A percentile compares a stretch with the other conserved stretches of the same genome.
phyloP scores from a whole-genome alignment of 345 rosid species.

The Geranium rotundifolium region DNA sequence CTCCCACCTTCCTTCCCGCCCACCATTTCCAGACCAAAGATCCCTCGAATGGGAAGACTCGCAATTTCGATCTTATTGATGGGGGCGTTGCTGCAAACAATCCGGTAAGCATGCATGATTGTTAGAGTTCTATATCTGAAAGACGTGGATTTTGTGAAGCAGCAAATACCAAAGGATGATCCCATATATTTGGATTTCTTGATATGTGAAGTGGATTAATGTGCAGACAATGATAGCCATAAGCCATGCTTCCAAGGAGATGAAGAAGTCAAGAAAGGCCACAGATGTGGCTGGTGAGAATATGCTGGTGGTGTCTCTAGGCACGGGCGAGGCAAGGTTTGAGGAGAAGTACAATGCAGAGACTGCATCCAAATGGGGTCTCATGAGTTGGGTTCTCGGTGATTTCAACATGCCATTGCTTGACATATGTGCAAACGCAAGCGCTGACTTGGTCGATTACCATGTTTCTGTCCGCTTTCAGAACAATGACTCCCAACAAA shows the following conservation, averaged over 20 bases:
- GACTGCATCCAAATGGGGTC: conserved; percentile 17
- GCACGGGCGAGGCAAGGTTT: conserved; percentile 16
- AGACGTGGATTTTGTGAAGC: too few relatives aligned
- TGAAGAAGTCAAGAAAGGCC: background rate
- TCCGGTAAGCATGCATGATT: conserved; percentile 19
- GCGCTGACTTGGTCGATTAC: background rate
- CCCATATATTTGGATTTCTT: too few relatives aligned
- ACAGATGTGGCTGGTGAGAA: background rate
- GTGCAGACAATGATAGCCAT: background rate
- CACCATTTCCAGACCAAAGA: conserved; percentile 26
- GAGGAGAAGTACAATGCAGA: conserved; percentile 16
- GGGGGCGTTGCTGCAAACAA: conserved; percentile 50
- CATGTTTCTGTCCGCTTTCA: background rate
- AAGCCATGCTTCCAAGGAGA: background rate
- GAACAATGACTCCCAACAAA: background rate
- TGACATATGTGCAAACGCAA: background rate
- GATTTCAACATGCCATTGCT: background rate
- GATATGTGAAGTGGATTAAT: too few relatives aligned
- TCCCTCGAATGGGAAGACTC: conserved; percentile 7
- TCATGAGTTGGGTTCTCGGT: conserved; percentile 8
- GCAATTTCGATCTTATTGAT: conserved; percentile 34
- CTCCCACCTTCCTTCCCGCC: conserved; percentile 47
- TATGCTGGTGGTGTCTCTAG: background rate
- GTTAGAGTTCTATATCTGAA: too few relatives aligned
- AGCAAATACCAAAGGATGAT: too few relatives aligned